These are phyloP conservation scores for Tolypocladium tropicale DNA, from an alignment of 2,329 filamentous ascomycete species.

Conservation along the genomic window DNA sequence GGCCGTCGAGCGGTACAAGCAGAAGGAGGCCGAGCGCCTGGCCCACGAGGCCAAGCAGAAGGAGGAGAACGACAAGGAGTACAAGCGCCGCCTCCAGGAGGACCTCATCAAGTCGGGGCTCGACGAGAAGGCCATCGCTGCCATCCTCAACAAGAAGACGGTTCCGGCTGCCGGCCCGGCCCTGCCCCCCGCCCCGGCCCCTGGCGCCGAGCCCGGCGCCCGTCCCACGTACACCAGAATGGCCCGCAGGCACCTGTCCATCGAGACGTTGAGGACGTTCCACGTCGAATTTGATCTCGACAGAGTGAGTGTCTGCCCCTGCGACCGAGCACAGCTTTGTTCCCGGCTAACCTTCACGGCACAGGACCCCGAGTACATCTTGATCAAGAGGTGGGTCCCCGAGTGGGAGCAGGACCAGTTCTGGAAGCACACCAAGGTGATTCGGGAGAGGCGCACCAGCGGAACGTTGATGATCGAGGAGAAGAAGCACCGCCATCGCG, in stretches of 20 bases:
- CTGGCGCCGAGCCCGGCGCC: conserved; percentile 7
- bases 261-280: conserved; percentile 48
- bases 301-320: conserved; percentile 29
- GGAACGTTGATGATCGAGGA: conserved; percentile 36
- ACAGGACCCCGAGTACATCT: conserved; percentile 58
- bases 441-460: conserved; percentile 46
- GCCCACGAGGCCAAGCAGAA: conserved; percentile 36
- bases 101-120: conserved; percentile 48
- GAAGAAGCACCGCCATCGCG: conserved; percentile 28
- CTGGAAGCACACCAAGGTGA: conserved; percentile 58
- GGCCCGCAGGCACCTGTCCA: conserved; percentile 48
- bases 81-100: conserved; percentile 44
- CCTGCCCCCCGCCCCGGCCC: too few species aligned
- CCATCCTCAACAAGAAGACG: conserved; percentile 48
- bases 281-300: conserved; percentile 50
- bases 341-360: conserved; percentile 18
- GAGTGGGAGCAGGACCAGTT: conserved; percentile 62
- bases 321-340: neutral
- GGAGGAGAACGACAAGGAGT: conserved; percentile 41
- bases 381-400: conserved; percentile 65
- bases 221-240: conserved; percentile 54
- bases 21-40: conserved; percentile 34
- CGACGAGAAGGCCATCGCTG: conserved; percentile 46
- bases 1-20: conserved; percentile 41
- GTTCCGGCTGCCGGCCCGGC: conserved; percentile 20